phyloP scores from a whole-genome alignment of 495 filamentous ascomycete genomes.

The Neurospora sp. region DNA sequence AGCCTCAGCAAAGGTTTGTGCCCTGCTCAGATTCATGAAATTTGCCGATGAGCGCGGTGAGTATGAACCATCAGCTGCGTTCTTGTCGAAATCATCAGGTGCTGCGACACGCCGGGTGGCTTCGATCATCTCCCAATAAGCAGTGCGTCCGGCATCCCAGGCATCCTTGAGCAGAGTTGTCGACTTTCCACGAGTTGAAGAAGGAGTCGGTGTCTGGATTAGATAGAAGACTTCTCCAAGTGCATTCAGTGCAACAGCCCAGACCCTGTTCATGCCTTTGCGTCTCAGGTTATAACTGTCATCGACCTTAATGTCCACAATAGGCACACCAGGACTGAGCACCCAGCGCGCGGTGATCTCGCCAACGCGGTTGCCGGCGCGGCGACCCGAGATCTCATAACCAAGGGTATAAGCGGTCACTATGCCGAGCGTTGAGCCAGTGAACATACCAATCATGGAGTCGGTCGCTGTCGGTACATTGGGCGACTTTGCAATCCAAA shows the following conservation, averaged over 20 bases:
- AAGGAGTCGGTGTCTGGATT: constrained; percentile 48
- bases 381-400: constrained; percentile 52
- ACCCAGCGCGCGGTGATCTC: constrained; percentile 80
- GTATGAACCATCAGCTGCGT: constrained; percentile 33
- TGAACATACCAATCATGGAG: constrained; percentile 69
- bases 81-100: constrained; percentile 53
- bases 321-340: constrained; percentile 84
- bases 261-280: constrained; percentile 58
- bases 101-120: constrained; percentile 58
- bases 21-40: constrained; percentile 57
- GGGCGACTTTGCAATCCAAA: constrained; percentile 87
- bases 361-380: constrained; percentile 48
- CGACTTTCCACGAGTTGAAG: constrained; percentile 28
- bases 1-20: constrained; percentile 65
- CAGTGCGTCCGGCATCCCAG: constrained; percentile 70
- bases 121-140: constrained; percentile 72
- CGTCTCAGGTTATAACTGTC: constrained; percentile 63
- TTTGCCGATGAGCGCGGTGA: constrained; percentile 38
- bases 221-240: constrained; percentile 87
- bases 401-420: constrained; percentile 75
- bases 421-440: constrained; percentile 79
- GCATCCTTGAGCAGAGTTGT: constrained; percentile 50
- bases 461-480: constrained; percentile 60
- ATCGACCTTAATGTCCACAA: constrained; percentile 77
- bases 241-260: constrained; percentile 83